These are phyloP conservation scores for Acanthamoeba sp. DNA, from an alignment of 208 protist species.

Conservation along the genomic window DNA sequence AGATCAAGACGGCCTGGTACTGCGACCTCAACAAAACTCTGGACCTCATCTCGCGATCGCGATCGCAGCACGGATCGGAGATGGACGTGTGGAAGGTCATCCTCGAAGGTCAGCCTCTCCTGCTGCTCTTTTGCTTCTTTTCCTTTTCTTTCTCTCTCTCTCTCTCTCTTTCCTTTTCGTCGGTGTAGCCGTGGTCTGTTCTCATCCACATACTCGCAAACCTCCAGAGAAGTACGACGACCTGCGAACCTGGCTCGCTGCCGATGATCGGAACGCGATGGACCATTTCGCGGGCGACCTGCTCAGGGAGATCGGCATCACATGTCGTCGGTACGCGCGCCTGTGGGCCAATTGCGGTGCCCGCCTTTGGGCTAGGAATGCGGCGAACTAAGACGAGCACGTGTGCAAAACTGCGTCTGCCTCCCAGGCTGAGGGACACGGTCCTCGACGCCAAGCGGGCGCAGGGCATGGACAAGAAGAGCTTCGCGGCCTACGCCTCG, in stretches of 20 bases:
- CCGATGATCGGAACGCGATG: slow-evolving; percentile 25
- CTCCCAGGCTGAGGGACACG: neutral
- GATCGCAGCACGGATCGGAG: slow-evolving; percentile 3
- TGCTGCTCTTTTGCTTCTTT: neutral
- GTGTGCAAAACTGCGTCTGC: neutral
- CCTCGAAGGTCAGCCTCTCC: neutral
- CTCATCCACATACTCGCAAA: too few relatives aligned
- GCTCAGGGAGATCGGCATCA: slow-evolving; percentile 27
- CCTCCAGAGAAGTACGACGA: slow-evolving; percentile 42
- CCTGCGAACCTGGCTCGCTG: slow-evolving; percentile 20
- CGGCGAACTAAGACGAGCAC: too few relatives aligned
- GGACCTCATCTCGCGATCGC: slow-evolving; percentile 15
- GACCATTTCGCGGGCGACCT: slow-evolving; percentile 18
- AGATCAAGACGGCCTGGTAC: slow-evolving; percentile 61
- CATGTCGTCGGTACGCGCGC: neutral
- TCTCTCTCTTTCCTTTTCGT: neutral
- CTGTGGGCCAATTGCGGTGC: neutral
- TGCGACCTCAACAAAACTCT: slow-evolving; percentile 48
- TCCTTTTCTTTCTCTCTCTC: neutral
- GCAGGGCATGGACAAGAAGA: slow-evolving; percentile 31
- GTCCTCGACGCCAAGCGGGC: neutral
- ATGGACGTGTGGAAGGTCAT: slow-evolving; percentile 31
- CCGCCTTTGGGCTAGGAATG: too few relatives aligned
- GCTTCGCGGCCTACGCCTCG: neutral
- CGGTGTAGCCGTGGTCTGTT: too few relatives aligned